Conservation (phyloP, 306 rosid species). For the Sicyos baderoa region DNA sequence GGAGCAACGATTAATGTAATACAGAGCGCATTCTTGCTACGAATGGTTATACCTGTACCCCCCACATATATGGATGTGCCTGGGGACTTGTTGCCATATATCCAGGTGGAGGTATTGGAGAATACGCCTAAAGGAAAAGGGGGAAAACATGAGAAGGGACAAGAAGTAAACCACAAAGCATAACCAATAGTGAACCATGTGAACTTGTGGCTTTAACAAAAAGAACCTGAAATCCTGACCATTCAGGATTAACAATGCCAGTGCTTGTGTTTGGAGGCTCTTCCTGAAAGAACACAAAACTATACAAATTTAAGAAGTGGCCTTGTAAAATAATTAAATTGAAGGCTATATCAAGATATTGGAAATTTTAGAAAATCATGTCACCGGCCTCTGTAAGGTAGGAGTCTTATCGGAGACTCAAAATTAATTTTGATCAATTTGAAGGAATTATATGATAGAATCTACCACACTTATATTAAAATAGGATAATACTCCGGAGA, state of each 20-base stretch:
- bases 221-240: constrained; percentile 90
- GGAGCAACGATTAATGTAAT: neutral
- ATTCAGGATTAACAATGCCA: constrained; percentile 77
- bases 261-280: constrained; percentile 56
- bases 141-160: constrained; percentile 1
- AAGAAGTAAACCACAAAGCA: constrained; percentile 25
- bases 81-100: constrained; percentile 90
- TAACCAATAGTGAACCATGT: constrained; percentile 20
- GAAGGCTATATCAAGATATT: constrained; percentile 12
- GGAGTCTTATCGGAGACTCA: neutral
- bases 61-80: constrained; percentile 98
- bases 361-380: neutral
- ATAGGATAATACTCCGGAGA: too few relatives aligned
- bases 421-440: neutral
- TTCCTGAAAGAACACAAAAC: constrained; percentile 43
- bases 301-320: constrained; percentile 14
- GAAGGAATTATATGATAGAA: neutral
- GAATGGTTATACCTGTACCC: constrained; percentile 64
- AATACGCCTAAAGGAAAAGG: constrained; percentile 55
- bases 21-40: neutral
- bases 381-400: constrained; percentile 6
- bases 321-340: neutral
- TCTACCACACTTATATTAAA: too few relatives aligned
- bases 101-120: constrained; percentile 93
- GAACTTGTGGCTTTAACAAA: constrained; percentile 20